Conservation (phyloP, 1,284 basidiomycete species). For the Austropuccinia psidii region DNA sequence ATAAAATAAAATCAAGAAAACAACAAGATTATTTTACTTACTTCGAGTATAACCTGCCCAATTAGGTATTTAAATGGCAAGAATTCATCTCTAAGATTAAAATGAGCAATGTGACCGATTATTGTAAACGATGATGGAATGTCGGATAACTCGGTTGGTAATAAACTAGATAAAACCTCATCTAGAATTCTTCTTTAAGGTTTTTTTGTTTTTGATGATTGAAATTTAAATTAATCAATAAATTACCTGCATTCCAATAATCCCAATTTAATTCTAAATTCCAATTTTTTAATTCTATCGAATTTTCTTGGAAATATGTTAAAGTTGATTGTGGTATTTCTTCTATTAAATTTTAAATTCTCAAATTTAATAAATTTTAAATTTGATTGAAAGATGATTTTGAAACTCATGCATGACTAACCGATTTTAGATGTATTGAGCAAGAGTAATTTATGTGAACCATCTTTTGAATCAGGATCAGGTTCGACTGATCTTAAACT, state of each 20-base stretch:
- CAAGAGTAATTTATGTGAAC: slow-evolving; percentile 16
- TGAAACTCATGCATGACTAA: neutral
- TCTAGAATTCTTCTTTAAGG: no score
- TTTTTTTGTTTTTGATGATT: neutral
- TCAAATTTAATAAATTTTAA: neutral
- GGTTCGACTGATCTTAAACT: slow-evolving; percentile 20
- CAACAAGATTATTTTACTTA: no score
- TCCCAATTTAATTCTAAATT: slow-evolving; percentile 11
- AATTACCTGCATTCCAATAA: slow-evolving; percentile 27
- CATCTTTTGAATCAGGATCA: slow-evolving; percentile 15
- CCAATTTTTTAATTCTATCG: neutral
- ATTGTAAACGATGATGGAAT: slow-evolving; percentile 79
- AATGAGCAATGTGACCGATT: slow-evolving; percentile 80
- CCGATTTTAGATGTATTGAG: slow-evolving; percentile 22
- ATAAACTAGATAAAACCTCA: slow-evolving; percentile 67
- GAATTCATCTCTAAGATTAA: slow-evolving; percentile 85
- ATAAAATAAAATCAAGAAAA: slow-evolving; percentile 36
- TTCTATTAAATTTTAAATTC: neutral
- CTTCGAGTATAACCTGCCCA: slow-evolving; percentile 83
- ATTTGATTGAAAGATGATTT: neutral
- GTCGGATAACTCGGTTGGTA: slow-evolving; percentile 68
- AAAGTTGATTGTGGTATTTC: neutral
- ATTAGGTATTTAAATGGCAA: slow-evolving; percentile 83
- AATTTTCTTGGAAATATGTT: neutral
- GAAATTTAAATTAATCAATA: neutral